These are phyloP conservation scores for Mrakia hoshinonis DNA, from an alignment of 768 basidiomycete species.

Conservation along the genomic window DNA sequence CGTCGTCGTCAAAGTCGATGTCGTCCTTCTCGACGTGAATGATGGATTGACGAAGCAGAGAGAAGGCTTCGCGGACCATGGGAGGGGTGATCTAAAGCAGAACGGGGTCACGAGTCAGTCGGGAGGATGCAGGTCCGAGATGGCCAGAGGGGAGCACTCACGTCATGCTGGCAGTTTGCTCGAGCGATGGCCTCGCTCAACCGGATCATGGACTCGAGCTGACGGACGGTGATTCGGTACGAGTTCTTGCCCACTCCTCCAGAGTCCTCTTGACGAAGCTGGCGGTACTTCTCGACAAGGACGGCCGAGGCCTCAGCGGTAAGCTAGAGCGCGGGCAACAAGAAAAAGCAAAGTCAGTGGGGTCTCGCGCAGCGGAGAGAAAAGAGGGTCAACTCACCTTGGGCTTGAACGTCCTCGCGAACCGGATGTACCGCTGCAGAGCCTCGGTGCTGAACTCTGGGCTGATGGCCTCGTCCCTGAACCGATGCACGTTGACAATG, in stretches of 20 bases:
- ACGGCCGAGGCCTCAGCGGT: slow-evolving; percentile 86
- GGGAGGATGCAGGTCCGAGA: background rate
- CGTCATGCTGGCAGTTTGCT: slow-evolving; percentile 91
- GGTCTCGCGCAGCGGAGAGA: background rate
- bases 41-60: slow-evolving; percentile 87
- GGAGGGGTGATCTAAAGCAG: slow-evolving; percentile 68
- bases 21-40: slow-evolving; percentile 99
- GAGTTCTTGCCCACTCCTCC: slow-evolving; percentile 80
- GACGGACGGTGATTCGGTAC: slow-evolving; percentile 94
- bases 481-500: slow-evolving; percentile 94
- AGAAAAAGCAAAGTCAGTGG: slow-evolving; percentile 11
- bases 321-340: slow-evolving; percentile 50
- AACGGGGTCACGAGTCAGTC: background rate
- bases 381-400: slow-evolving; percentile 53
- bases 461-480: slow-evolving; percentile 84
- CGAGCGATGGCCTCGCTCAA: slow-evolving; percentile 94
- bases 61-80: slow-evolving; percentile 92
- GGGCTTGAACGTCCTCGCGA: slow-evolving; percentile 93
- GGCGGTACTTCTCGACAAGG: slow-evolving; percentile 89
- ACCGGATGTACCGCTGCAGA: slow-evolving; percentile 90
- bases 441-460: slow-evolving; percentile 98
- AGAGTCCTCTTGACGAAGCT: slow-evolving; percentile 83
- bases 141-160: slow-evolving; percentile 36
- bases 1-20: slow-evolving; percentile 69
- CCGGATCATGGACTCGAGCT: slow-evolving; percentile 96